These are phyloP conservation scores for Fusarium transvaalense DNA, from an alignment of 2,329 filamentous ascomycete species.

Conservation along the genomic window DNA sequence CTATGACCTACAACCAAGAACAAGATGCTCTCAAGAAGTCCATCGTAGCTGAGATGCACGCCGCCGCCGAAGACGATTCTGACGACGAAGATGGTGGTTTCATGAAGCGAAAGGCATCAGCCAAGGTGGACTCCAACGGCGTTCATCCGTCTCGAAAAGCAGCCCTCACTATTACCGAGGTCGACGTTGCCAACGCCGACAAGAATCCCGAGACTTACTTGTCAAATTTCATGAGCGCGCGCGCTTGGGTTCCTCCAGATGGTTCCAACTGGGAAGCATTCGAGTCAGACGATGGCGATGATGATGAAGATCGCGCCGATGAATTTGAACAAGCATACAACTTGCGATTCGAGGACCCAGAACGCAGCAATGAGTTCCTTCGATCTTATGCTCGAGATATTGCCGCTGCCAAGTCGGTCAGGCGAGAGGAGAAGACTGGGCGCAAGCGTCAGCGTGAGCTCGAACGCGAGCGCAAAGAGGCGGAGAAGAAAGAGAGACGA, in stretches of 20 bases:
- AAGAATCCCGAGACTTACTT: conserved; percentile 92
- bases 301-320: conserved; percentile 77
- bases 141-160: conserved; percentile 68
- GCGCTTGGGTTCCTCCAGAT: conserved; percentile 85
- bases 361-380: conserved; percentile 87
- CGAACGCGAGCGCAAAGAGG: conserved; percentile 82
- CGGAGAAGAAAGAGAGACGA: conserved; percentile 79
- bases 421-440: conserved; percentile 82
- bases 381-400: conserved; percentile 91
- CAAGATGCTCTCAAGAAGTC: conserved; percentile 85
- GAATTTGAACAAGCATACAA: conserved; percentile 95
- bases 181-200: conserved; percentile 81
- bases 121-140: conserved; percentile 57
- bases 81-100: conserved; percentile 73
- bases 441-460: conserved; percentile 83
- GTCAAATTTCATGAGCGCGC: conserved; percentile 94
- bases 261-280: conserved; percentile 80
- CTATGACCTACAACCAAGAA: conserved; percentile 86
- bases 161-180: conserved; percentile 63
- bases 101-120: conserved; percentile 76
- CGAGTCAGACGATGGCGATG: conserved; percentile 93
- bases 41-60: conserved; percentile 85
- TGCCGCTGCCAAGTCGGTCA: conserved; percentile 83
- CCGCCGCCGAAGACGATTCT: conserved; percentile 65
- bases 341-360: conserved; percentile 92